Base-by-base conservation (phyloP, 176 grass and related monocot species). In the Melocanna baccifera region DNA sequence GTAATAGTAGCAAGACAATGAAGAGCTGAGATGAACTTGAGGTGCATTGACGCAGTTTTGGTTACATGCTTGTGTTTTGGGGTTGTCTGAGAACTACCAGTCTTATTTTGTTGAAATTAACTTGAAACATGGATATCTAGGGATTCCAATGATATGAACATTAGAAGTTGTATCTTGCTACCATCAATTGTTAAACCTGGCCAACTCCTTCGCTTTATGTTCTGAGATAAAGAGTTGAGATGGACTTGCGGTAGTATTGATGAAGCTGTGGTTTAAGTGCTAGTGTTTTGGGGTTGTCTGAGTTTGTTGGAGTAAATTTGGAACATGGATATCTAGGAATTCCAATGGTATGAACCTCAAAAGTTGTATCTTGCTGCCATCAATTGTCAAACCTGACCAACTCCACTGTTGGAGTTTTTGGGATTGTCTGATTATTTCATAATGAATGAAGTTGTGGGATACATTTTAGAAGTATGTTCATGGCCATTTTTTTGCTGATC, bases 151-250 rank as follows among this genome's bases (percentile, higher is more conserved):
- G 66, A 26, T 68, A 48, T 40, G 50, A 67, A 79, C 9, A 26
- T 51, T 26, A 62, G 55, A 30, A 83, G 25, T 50, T 29, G 32
- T 34, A 26, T 62, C 61, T 74, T 67, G 43, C 75, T 50, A 16
- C n/a, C 18, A 86, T 90, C 72, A 66, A 64, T 76, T 76, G 50
- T 46, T 90, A 34, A 42, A 37, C 41, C 19, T 69, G 46, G 30
- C 25, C 48, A 77, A 57, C 36, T 45, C n/a, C 59, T 55, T 34
- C 7, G 14, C 41, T 77, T 83, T 67, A 87, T 67, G 22, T 84
- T 58, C 56, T 57, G 68, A 80, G 37, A 58, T 62, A 62, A 78
- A 56, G 86, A 76, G 56, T 42, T 22, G 67, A 66, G 75, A 66
- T 81, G 48, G 22, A 62, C 2, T 70, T 41, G 79, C 59, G 22